A percentile compares a stretch with the other conserved stretches of the same genome.
Evolutionary conservation across 768 basidiomycete genomes (phyloP).

Genomic region (Amanita pallidorosea): DNA sequence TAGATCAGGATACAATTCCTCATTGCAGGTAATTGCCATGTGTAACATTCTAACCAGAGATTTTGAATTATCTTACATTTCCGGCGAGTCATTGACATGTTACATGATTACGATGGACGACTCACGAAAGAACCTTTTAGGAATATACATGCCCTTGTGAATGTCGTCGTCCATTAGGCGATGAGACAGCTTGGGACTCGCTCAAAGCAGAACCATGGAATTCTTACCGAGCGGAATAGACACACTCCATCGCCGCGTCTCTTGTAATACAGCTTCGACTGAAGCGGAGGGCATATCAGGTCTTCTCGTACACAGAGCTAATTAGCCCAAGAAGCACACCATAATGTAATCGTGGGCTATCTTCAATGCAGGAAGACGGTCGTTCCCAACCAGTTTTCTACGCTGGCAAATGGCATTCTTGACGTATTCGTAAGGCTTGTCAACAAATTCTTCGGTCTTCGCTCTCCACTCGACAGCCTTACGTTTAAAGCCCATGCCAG

Average conservation of each 20-base stretch:
- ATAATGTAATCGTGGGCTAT: constrained; percentile 46
- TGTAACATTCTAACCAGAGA: constrained; percentile 32
- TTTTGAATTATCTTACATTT: constrained; percentile 40
- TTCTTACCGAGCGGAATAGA: constrained; percentile 47
- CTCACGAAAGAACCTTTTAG: constrained; percentile 50
- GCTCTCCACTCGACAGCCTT: constrained; percentile 54
- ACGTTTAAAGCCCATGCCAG: constrained; percentile 55
- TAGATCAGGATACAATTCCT: constrained; percentile 37
- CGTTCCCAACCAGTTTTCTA: constrained; percentile 38
- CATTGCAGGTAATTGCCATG: constrained; percentile 40
- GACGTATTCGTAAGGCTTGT: constrained; percentile 51
- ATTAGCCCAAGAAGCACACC: constrained; percentile 16
- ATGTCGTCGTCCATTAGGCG: constrained; percentile 56
- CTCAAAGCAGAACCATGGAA: neutral
- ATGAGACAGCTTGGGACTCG: constrained; percentile 19
- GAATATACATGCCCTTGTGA: constrained; percentile 46
- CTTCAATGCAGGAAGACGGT: constrained; percentile 47
- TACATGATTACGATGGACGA: constrained; percentile 1
- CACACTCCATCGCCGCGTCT: constrained; percentile 44
- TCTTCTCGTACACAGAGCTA: neutral
- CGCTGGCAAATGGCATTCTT: constrained; percentile 31
- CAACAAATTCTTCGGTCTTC: constrained; percentile 55
- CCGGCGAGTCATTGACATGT: neutral
- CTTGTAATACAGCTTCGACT: constrained; percentile 47
- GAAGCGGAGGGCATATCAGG: neutral